Base-by-base conservation (phyloP, 345 rosid species). In the Euphorbia tirucalli region DNA sequence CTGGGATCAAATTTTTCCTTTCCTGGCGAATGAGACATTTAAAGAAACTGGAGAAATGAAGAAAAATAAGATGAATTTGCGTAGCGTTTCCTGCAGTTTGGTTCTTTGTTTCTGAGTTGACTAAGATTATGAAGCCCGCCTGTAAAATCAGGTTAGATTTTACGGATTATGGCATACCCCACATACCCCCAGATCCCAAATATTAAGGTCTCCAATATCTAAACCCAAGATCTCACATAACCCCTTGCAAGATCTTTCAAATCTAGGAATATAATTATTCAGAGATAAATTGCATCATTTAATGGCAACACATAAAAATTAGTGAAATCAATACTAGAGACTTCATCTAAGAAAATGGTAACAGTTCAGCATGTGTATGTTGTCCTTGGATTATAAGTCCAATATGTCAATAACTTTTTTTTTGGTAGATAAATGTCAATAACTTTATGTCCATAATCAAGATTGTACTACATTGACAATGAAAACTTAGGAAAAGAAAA, bases 391-490 rank as follows among this genome's bases (percentile, higher is more conserved):
- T 6, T 24, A 18, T 11, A 18, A 27, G 44, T 61, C 65, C 44
- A 65, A 24, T 22, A 56, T 56, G 19, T 21, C 13, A 56, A 46
- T 46, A 46, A 46, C 52, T 46, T 22, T 14, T n/a, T n/a, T n/a
- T n/a, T n/a, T n/a, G n/a, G n/a, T n/a, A n/a, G n/a, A n/a, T n/a
- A 21, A 52, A 52, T 52, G 15, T 19, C 21, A 52, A 41, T 41
- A 41, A 41, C 44, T 41, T 19, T 11, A 22, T 43, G 22, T 65
- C 69, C 52, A 41, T 41, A 39, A 63, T 64, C 43, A 61, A 27
- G 63, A 59, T 46, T n/a, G 22, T 52, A 16, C 65, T 18, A 66
- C n/a, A 32, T 54, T 54, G 46, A 32, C 48, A 68, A 32, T 43
- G 1, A 54, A 66, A 31, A 32, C 9, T 56, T 49, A n/a, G 11